A percentile compares a stretch with the other conserved stretches of the same genome.
Evolutionary conservation across 2,329 filamentous ascomycete species (phyloP).

Genomic region (Knoxdaviesia capensis): DNA sequence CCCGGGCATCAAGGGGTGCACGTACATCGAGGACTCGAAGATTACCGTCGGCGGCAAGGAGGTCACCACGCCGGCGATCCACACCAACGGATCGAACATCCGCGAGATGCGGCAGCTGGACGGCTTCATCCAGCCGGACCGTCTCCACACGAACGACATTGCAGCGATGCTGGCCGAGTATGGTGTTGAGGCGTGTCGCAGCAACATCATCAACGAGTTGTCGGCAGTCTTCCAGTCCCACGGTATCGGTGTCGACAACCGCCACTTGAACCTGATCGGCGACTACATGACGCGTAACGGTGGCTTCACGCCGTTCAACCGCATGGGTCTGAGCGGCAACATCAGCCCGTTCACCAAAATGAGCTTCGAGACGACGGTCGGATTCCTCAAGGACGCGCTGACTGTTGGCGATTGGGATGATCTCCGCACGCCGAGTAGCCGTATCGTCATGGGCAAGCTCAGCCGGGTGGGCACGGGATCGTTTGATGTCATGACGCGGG

Average conservation of each 20-base stretch:
- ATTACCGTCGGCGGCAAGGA: constrained; percentile 25
- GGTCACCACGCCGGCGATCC: constrained; percentile 35
- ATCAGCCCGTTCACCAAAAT: constrained; percentile 93
- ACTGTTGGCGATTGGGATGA: constrained; percentile 82
- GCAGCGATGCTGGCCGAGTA: constrained; percentile 67
- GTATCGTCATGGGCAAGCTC: constrained; percentile 72
- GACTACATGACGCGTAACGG: constrained; percentile 96
- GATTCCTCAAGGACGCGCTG: constrained; percentile 82
- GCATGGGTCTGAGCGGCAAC: constrained; percentile 68
- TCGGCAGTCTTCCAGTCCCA: constrained; percentile 71
- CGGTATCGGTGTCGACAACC: constrained; percentile 77
- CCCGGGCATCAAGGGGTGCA: constrained; percentile 52
- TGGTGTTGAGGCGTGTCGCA: constrained; percentile 82
- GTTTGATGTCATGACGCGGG: constrained; percentile 63
- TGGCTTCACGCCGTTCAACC: constrained; percentile 77
- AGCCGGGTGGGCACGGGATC: constrained; percentile 74
- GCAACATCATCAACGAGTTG: constrained; percentile 72
- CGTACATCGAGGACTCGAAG: constrained; percentile 40
- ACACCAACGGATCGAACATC: constrained; percentile 74
- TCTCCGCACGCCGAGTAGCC: constrained; percentile 62
- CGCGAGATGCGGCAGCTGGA: constrained; percentile 77
- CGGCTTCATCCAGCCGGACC: constrained; percentile 69
- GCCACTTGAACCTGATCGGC: constrained; percentile 86
- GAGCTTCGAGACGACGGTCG: constrained; percentile 95
- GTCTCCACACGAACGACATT: constrained; percentile 82